phyloP scores from a whole-genome alignment of 257 asterid genomes.

The Solanum sparsipilum region DNA sequence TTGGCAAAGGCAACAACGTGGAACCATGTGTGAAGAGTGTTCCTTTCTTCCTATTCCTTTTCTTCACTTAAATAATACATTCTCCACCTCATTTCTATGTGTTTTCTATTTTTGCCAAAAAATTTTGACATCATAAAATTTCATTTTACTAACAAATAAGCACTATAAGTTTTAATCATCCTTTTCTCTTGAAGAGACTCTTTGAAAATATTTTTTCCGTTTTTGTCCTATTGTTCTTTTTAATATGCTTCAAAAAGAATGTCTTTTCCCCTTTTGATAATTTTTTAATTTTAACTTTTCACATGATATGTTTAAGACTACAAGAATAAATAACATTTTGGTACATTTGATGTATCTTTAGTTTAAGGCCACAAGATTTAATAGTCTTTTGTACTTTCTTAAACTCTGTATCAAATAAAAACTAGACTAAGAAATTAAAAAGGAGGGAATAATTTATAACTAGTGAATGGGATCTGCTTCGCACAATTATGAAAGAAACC shows the following conservation, averaged over 20 bases:
- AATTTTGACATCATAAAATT: background rate
- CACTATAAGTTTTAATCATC: background rate
- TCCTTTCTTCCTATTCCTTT: background rate
- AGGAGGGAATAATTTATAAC: background rate
- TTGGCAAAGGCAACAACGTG: background rate
- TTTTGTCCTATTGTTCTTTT: background rate
- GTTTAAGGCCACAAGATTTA: no score
- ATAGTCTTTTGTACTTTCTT: background rate
- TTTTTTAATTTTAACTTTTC: background rate
- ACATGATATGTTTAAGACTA: no score
- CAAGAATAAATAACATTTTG: no score
- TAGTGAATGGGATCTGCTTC: background rate
- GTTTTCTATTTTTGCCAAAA: background rate
- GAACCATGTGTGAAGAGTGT: background rate
- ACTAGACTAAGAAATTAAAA: background rate
- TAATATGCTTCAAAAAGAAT: no score
- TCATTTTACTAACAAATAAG: background rate
- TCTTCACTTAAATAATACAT: background rate
- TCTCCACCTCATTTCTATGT: background rate
- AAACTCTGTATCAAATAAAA: background rate
- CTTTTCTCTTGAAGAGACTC: background rate
- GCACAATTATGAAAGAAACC: background rate
- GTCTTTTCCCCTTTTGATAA: no score
- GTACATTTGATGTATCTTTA: no score
- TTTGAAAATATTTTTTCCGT: background rate